A percentile compares a stretch with the other conserved stretches of the same genome.
These are phyloP conservation scores for Botryotinia narcissicola DNA, from an alignment of 2,329 filamentous ascomycete genomes.

Conservation along the genomic window DNA sequence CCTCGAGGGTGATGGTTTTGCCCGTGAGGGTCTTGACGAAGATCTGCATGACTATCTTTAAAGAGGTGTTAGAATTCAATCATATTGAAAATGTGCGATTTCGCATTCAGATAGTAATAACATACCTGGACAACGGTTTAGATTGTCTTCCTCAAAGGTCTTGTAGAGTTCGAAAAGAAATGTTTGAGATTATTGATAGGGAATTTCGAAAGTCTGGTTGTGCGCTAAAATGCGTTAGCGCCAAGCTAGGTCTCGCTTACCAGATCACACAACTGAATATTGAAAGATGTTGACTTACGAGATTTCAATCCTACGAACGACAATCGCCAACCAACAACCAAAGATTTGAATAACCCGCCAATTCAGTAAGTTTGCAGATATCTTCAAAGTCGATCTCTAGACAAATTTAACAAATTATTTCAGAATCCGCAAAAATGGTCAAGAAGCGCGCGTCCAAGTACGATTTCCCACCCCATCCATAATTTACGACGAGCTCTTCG, in stretches of 20 bases:
- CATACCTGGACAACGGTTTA: slow-evolving; percentile 37
- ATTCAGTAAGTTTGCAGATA: slow-evolving; percentile 26
- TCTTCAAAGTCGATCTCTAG: not conserved
- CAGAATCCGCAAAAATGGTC: slow-evolving; percentile 64
- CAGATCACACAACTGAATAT: slow-evolving; percentile 20
- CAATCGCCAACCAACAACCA: slow-evolving; percentile 22
- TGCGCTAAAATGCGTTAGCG: slow-evolving; percentile 18
- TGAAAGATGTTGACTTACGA: not conserved
- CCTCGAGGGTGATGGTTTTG: slow-evolving; percentile 99
- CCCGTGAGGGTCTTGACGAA: slow-evolving; percentile 85
- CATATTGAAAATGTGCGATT: not conserved
- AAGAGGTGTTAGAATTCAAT: not conserved
- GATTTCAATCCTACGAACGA: slow-evolving; percentile 17
- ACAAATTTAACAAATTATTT: slow-evolving; percentile 10
- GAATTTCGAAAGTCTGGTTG: slow-evolving; percentile 7
- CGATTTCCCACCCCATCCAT: slow-evolving; percentile 35
- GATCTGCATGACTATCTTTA: slow-evolving; percentile 50
- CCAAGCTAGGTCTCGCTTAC: slow-evolving; percentile 20
- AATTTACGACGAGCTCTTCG: not conserved
- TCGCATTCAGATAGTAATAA: slow-evolving; percentile 2
- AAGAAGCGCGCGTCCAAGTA: slow-evolving; percentile 72
- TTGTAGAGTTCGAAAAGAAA: slow-evolving; percentile 15
- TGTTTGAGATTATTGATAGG: slow-evolving; percentile 17
- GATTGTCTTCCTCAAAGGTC: slow-evolving; percentile 38
- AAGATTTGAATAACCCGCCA: slow-evolving; percentile 27